phyloP scores from a whole-genome alignment of 768 basidiomycete genomes.

The Tulasnella calospora region DNA sequence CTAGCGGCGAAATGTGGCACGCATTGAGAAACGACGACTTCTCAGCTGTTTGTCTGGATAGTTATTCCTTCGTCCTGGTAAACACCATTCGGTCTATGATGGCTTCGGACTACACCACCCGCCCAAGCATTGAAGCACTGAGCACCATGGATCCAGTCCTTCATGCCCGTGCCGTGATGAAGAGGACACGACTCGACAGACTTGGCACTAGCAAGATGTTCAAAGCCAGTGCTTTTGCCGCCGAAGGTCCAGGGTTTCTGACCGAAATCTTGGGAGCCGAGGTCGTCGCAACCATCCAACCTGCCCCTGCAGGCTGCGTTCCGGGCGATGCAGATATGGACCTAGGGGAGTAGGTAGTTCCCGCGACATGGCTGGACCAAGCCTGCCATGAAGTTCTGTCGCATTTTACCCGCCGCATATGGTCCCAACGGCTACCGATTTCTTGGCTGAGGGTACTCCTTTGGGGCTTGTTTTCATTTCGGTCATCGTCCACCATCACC shows the following conservation, averaged over 20 bases:
- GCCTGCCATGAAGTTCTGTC: background rate
- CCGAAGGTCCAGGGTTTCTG: slow-evolving; percentile 24
- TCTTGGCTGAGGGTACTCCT: background rate
- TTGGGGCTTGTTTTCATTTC: background rate
- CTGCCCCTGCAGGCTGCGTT: background rate
- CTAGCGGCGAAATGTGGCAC: slow-evolving; percentile 91
- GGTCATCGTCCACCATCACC: background rate
- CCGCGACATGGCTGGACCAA: background rate
- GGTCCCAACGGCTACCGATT: background rate
- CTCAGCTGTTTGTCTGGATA: slow-evolving; percentile 60
- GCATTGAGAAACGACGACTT: slow-evolving; percentile 88
- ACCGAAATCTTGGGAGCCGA: slow-evolving; percentile 19
- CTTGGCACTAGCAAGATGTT: slow-evolving; percentile 22
- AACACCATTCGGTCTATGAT: slow-evolving; percentile 71
- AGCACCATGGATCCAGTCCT: slow-evolving; percentile 58
- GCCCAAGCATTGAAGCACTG: slow-evolving; percentile 55
- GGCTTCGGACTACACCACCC: slow-evolving; percentile 58
- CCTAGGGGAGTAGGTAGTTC: background rate
- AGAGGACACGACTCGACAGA: slow-evolving; percentile 38
- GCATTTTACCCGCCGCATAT: background rate
- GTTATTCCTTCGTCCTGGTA: slow-evolving; percentile 59
- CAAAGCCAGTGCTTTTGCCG: slow-evolving; percentile 27
- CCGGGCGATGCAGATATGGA: background rate
- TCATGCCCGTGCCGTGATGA: slow-evolving; percentile 63
- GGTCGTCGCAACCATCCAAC: background rate